Evolutionary conservation across 164 flowering plant genomes (phyloP).

Genomic region (Magnolia changhungtana): DNA sequence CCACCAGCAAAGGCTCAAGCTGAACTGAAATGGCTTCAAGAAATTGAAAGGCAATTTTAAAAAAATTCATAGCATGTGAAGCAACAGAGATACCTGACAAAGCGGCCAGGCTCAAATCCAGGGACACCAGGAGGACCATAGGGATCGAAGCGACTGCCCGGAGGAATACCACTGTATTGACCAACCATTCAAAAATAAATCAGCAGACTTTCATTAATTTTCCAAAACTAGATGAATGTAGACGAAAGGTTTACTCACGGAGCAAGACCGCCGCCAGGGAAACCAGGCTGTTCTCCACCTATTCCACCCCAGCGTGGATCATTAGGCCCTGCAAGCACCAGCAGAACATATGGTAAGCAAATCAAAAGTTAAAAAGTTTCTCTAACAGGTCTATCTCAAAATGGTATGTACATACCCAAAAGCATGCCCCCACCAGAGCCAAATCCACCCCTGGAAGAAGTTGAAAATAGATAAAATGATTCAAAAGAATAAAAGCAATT

Average conservation of each 20-base stretch:
- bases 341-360: neutral
- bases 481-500: neutral
- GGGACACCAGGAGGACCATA: conserved; percentile 82
- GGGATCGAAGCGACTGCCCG: conserved; percentile 89
- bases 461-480: conserved; percentile 3
- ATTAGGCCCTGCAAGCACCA: conserved; percentile 51
- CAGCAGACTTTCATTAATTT: neutral
- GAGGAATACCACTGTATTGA: conserved; percentile 62
- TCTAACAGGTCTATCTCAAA: neutral
- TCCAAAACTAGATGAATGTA: neutral
- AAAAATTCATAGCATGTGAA: too few species aligned
- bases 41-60: too few species aligned
- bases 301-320: conserved; percentile 62
- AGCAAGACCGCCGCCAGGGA: conserved; percentile 32
- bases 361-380: too few species aligned
- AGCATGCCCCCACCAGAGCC: conserved; percentile 58
- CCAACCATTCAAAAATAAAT: conserved; percentile 10
- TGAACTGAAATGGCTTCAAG: too few species aligned
- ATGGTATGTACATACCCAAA: conserved; percentile 42
- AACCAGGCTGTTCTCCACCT: conserved; percentile 26
- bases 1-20: too few species aligned
- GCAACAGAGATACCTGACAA: conserved; percentile 38
- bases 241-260: conserved; percentile 39
- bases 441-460: conserved; percentile 44
- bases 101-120: conserved; percentile 73